Conservation (phyloP, 345 rosid genomes). For the Iberis pinnata region DNA sequence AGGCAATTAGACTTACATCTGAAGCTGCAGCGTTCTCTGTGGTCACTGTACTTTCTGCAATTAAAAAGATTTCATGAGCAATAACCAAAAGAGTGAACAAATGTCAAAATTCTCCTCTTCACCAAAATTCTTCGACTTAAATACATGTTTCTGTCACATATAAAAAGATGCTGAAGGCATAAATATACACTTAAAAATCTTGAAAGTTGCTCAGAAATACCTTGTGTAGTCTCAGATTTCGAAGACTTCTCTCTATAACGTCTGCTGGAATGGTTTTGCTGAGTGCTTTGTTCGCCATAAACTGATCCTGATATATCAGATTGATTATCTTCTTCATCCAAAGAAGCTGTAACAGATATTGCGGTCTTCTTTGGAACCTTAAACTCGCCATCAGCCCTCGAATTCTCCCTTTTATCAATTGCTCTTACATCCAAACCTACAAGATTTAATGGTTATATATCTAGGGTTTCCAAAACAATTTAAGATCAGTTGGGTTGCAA, state of each 20-base stretch:
- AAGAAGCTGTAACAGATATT: slow-evolving; percentile 42
- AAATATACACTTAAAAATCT: too few relatives aligned
- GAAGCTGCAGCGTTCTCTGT: slow-evolving; percentile 29
- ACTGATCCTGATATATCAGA: slow-evolving; percentile 24
- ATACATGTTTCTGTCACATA: neutral
- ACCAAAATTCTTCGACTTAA: neutral
- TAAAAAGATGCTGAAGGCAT: too few relatives aligned
- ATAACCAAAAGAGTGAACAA: neutral
- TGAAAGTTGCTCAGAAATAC: too few relatives aligned
- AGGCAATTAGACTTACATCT: slow-evolving; percentile 34
- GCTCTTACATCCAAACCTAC: slow-evolving; percentile 42
- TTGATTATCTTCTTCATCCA: slow-evolving; percentile 55
- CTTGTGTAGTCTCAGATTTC: slow-evolving; percentile 28
- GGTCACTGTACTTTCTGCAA: slow-evolving; percentile 39
- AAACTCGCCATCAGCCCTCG: slow-evolving; percentile 37
- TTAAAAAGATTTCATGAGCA: too few relatives aligned
- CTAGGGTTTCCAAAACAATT: too few relatives aligned
- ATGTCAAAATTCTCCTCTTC: neutral
- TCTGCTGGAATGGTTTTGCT: slow-evolving; percentile 36
- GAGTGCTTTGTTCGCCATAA: slow-evolving; percentile 28
- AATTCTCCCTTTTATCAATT: slow-evolving; percentile 40
- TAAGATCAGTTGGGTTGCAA: neutral
- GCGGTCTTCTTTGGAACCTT: slow-evolving; percentile 52
- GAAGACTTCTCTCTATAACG: slow-evolving; percentile 46
- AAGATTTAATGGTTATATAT: too few relatives aligned